Base-by-base conservation (phyloP, 2,329 filamentous ascomycete species). In the Rhexocercosporidium sp. region DNA sequence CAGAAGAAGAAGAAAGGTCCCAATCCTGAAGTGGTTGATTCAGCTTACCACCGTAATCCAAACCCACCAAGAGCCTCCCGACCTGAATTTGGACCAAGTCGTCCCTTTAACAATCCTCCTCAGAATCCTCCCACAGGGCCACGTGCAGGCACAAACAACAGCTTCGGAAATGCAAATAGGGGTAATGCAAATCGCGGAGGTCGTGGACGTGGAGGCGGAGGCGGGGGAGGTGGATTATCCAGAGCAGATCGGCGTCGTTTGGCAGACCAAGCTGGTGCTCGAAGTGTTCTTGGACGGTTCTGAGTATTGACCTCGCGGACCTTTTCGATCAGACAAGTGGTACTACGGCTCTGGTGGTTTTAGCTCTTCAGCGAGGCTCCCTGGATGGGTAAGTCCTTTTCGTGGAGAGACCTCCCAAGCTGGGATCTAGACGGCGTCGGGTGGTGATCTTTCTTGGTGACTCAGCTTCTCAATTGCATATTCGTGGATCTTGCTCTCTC, bases 21-120 rank as follows among this genome's bases (percentile, higher is more conserved):
- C 16, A 12, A 29, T 5, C 16, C 37, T 11, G 3, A 47, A 47
- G 41, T 27, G 2, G 29, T 12, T 16, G 54, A 22, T n/a, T 25
- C 57, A 7, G 3, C 2, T 3, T 60, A 46, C 27, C 22, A 29
- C 8, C 37, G 57, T 3, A 18, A 46, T 31, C 39, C 25, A n/a
- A 60, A 60, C 8, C 39, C 39, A 20, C 57, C 22, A 1, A 60
- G 57, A 47, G 57, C 37, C 16, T 60, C 57, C 25, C 57, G 57
- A 20, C 57, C 57, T 14, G 18, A 60, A 7, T 60, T 60, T 25
- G 9, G 31, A 5, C 16, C 14, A 1, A n/a, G 25, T 5, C 22
- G 16, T 8, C n/a, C n/a, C 11, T 39, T 57, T n/a, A 18, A 25
- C 20, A 39, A 25, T 18, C 7, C 31, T 57, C 20, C 54, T 18